Conservation (phyloP, 257 asterid genomes). For the Solanum megistacrolobum region DNA sequence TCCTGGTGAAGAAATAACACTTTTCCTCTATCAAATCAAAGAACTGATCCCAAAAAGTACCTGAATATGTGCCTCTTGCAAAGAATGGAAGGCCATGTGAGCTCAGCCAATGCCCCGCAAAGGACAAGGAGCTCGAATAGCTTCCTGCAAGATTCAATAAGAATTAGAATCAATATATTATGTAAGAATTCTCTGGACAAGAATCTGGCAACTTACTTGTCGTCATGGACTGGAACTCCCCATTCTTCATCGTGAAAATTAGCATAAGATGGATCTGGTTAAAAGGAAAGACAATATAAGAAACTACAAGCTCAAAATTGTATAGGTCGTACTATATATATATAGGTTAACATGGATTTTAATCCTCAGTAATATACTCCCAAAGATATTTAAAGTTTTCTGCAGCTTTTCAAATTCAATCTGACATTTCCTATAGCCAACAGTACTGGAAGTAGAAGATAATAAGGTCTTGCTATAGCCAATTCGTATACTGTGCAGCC, state of each 20-base stretch:
- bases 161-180: background rate
- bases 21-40: background rate
- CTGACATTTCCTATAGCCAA: background rate
- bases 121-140: conserved; percentile 82
- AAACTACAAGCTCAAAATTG: conserved; percentile 17
- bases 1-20: background rate
- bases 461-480: background rate
- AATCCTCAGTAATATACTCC: background rate
- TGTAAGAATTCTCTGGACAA: conserved; percentile 1
- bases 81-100: conserved; percentile 87
- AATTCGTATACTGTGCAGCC: background rate
- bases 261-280: conserved; percentile 31
- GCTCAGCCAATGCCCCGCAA: conserved; percentile 91
- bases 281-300: background rate
- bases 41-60: conserved; percentile 19
- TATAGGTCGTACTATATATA: background rate
- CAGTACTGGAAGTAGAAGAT: background rate
- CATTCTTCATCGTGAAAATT: conserved; percentile 52
- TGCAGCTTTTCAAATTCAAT: background rate
- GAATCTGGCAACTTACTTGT: conserved; percentile 41
- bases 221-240: conserved; percentile 51
- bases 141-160: conserved; percentile 42
- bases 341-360: background rate
- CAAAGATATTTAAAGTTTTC: background rate
- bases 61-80: conserved; percentile 58